phyloP scores from a whole-genome alignment of 352 stramenopile genomes.

The Phytopythium oedochilum region DNA sequence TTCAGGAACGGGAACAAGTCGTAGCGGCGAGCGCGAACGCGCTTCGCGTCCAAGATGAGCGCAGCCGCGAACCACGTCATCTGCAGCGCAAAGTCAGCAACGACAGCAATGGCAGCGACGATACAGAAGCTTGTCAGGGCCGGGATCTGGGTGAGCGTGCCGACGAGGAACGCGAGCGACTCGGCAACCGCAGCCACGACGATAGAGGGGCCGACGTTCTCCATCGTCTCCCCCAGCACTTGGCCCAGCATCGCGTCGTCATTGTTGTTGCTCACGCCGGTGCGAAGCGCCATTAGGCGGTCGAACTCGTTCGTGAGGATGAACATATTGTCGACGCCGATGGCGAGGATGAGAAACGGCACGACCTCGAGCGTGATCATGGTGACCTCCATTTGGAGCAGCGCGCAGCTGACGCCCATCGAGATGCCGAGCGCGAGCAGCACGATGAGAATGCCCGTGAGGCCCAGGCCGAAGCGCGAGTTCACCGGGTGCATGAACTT shows the following conservation, averaged over 20 bases:
- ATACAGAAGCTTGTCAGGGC: constrained; percentile 85
- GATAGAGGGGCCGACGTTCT: constrained; percentile 85
- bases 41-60: constrained; percentile 68
- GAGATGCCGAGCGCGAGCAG: constrained; percentile 68
- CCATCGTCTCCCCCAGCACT: constrained; percentile 70
- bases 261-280: constrained; percentile 16
- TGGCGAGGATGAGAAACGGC: constrained; percentile 88
- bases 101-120: constrained; percentile 77
- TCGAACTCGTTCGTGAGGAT: constrained; percentile 89
- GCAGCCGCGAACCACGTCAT: constrained; percentile 86
- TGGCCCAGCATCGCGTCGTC: constrained; percentile 50
- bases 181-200: constrained; percentile 80
- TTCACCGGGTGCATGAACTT: constrained; percentile 57
- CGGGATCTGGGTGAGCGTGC: constrained; percentile 81
- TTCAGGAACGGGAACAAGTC: constrained; percentile 67
- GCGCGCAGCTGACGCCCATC: constrained; percentile 57
- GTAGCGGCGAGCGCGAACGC: constrained; percentile 59
- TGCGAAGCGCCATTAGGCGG: constrained; percentile 39
- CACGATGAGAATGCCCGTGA: constrained; percentile 86
- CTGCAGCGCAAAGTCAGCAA: constrained; percentile 78
- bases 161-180: constrained; percentile 77
- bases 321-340: constrained; percentile 93
- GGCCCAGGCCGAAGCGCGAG: constrained; percentile 74
- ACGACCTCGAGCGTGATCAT: constrained; percentile 92
- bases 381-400: constrained; percentile 79